Evolutionary conservation across 495 filamentous ascomycete genomes (phyloP).

Genomic region (Cladorrhinum samala): DNA sequence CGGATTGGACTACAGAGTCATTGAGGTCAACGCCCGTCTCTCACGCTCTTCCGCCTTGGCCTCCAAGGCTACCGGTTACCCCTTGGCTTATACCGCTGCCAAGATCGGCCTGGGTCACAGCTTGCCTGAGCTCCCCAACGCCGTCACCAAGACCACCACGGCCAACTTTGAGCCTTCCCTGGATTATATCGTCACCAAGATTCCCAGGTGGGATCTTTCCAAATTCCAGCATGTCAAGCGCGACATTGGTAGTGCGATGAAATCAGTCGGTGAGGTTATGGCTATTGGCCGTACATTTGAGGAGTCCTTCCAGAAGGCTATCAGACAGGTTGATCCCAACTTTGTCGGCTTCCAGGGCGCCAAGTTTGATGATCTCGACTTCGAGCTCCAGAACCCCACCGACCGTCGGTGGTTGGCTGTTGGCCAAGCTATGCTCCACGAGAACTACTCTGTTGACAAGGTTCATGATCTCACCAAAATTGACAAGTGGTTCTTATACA

Average conservation of each 20-base stretch:
- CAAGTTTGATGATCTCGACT: slow-evolving; percentile 88
- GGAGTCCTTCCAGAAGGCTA: slow-evolving; percentile 98
- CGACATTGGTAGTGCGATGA: slow-evolving; percentile 96
- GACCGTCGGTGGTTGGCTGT: slow-evolving; percentile 96
- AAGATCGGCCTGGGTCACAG: slow-evolving; percentile 96
- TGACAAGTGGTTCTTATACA: slow-evolving; percentile 94
- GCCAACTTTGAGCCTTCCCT: slow-evolving; percentile 97
- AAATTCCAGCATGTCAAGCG: slow-evolving; percentile 99
- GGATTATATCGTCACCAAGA: slow-evolving; percentile 97
- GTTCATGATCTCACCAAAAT: slow-evolving; percentile 95
- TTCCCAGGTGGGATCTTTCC: slow-evolving; percentile 91
- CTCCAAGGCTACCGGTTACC: slow-evolving; percentile 96
- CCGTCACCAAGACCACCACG: slow-evolving; percentile 96
- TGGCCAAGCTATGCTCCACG: slow-evolving; percentile 95
- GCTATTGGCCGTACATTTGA: slow-evolving; percentile 97
- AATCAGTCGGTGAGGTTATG: slow-evolving; percentile 98
- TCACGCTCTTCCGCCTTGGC: slow-evolving; percentile 92
- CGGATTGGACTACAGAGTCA: slow-evolving; percentile 95
- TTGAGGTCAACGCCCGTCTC: slow-evolving; percentile 96
- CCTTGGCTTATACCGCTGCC: slow-evolving; percentile 90
- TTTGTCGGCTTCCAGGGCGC: slow-evolving; percentile 93
- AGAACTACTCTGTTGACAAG: slow-evolving; percentile 84
- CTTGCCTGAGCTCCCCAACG: slow-evolving; percentile 90
- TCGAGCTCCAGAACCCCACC: slow-evolving; percentile 81
- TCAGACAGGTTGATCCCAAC: slow-evolving; percentile 88